Conservation (phyloP, 805 yeast species). For the Candida takata region DNA sequence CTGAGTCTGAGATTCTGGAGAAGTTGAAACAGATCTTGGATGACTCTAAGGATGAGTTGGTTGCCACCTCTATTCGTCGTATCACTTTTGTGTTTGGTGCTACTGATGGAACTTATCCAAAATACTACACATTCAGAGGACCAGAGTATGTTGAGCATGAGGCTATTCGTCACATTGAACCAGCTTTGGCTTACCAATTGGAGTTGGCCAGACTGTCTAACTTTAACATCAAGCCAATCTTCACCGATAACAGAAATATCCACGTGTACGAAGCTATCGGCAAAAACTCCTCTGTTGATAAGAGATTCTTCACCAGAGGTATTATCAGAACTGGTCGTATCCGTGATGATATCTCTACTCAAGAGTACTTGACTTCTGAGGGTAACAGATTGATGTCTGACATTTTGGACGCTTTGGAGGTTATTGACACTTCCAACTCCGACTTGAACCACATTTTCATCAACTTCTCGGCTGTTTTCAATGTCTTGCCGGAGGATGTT, state of each 20-base stretch:
- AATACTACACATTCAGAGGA: slow-evolving; percentile 91
- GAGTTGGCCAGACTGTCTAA: slow-evolving; percentile 92
- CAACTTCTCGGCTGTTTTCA: slow-evolving; percentile 93
- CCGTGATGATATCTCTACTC: slow-evolving; percentile 85
- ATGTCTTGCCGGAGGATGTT: slow-evolving; percentile 90
- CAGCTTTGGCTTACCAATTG: slow-evolving; percentile 95
- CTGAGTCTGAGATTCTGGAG: slow-evolving; percentile 60
- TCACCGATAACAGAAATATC: slow-evolving; percentile 93
- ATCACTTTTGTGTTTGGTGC: slow-evolving; percentile 85
- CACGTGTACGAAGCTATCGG: slow-evolving; percentile 97
- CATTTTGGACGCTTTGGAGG: slow-evolving; percentile 89
- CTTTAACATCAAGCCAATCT: slow-evolving; percentile 89
- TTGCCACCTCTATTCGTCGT: slow-evolving; percentile 76
- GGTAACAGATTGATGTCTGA: slow-evolving; percentile 95
- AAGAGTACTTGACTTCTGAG: slow-evolving; percentile 92
- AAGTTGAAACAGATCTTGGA: slow-evolving; percentile 60
- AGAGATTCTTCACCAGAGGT: slow-evolving; percentile 95
- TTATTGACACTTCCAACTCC: slow-evolving; percentile 88
- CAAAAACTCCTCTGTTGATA: slow-evolving; percentile 87
- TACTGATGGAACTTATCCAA: slow-evolving; percentile 82
- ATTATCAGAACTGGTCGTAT: slow-evolving; percentile 93
- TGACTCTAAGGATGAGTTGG: slow-evolving; percentile 64
- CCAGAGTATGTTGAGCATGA: slow-evolving; percentile 81
- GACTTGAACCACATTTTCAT: slow-evolving; percentile 96
- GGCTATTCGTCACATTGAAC: slow-evolving; percentile 96